These are phyloP conservation scores for Jaltomata sinuosa DNA, from an alignment of 257 asterid species.

Conservation along the genomic window DNA sequence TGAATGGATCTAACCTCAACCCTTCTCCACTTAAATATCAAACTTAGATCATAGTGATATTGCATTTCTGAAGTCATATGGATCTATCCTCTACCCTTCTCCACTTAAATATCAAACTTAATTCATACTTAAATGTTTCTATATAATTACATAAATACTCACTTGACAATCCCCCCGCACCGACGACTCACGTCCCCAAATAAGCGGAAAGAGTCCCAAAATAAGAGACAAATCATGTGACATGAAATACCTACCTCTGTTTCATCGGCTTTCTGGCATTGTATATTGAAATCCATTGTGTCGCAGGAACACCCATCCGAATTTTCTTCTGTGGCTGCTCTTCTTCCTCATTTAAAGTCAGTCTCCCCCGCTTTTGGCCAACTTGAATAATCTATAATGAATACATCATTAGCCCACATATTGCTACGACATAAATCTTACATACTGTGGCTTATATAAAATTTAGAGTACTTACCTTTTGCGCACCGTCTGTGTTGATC, in stretches of 20 bases:
- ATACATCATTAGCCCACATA: neutral
- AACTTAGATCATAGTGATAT: neutral
- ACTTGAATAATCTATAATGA: conserved; percentile 20
- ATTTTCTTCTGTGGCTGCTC: conserved; percentile 38
- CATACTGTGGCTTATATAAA: neutral
- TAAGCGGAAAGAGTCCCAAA: neutral
- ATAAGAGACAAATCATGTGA: neutral
- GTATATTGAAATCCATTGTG: conserved; percentile 42
- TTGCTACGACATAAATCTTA: neutral
- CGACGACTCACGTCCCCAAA: neutral
- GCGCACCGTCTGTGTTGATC: conserved; percentile 42
- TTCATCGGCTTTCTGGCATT: conserved; percentile 44
- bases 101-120: neutral
- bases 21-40: neutral
- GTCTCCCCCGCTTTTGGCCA: conserved; percentile 32
- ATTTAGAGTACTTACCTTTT: conserved; percentile 20
- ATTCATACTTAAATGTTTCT: neutral
- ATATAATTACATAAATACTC: neutral
- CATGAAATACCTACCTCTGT: conserved; percentile 21
- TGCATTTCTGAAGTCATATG: too few species aligned
- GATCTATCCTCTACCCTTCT: neutral
- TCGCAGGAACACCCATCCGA: conserved; percentile 34
- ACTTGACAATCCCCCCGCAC: neutral
- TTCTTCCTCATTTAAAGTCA: conserved; percentile 24
- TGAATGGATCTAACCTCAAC: neutral